These are phyloP conservation scores for Annona cherimola DNA, from an alignment of 164 flowering plant species.

Conservation along the genomic window DNA sequence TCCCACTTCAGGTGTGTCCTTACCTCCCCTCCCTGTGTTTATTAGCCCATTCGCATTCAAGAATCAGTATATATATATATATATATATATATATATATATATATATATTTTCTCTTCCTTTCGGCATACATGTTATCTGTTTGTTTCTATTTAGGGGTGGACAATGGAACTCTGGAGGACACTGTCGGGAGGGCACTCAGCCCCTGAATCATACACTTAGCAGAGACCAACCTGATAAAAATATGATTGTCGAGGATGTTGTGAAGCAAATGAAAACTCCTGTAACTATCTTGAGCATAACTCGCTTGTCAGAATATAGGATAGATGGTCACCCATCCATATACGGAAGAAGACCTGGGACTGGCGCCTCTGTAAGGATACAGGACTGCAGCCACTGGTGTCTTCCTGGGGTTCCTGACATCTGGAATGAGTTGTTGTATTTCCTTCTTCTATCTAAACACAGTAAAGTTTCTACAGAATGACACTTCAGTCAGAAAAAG, in stretches of 20 bases:
- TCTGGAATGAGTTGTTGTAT: slow-evolving; percentile 88
- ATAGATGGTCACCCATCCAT: slow-evolving; percentile 93
- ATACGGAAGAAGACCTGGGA: slow-evolving; percentile 51
- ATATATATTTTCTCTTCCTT: background rate
- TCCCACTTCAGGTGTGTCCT: slow-evolving; percentile 75
- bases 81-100: no score
- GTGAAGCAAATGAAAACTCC: slow-evolving; percentile 69
- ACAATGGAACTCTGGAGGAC: slow-evolving; percentile 88
- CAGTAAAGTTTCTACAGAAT: slow-evolving; percentile 7
- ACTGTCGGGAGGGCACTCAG: slow-evolving; percentile 58
- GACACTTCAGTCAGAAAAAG: no score
- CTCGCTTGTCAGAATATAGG: slow-evolving; percentile 60
- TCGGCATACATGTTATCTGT: slow-evolving; percentile 1
- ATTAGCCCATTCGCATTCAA: background rate
- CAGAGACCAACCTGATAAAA: slow-evolving; percentile 39
- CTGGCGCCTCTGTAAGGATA: slow-evolving; percentile 22
- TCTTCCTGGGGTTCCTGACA: slow-evolving; percentile 96
- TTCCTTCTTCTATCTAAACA: slow-evolving; percentile 38
- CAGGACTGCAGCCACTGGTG: slow-evolving; percentile 99
- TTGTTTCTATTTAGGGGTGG: slow-evolving; percentile 55
- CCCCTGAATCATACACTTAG: slow-evolving; percentile 47
- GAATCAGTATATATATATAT: no score
- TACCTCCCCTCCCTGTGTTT: background rate
- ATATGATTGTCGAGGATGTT: slow-evolving; percentile 56
- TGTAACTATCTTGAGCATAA: slow-evolving; percentile 66